These are phyloP conservation scores for Lophiotrema nucula DNA, from an alignment of 495 filamentous ascomycete species.

Conservation along the genomic window DNA sequence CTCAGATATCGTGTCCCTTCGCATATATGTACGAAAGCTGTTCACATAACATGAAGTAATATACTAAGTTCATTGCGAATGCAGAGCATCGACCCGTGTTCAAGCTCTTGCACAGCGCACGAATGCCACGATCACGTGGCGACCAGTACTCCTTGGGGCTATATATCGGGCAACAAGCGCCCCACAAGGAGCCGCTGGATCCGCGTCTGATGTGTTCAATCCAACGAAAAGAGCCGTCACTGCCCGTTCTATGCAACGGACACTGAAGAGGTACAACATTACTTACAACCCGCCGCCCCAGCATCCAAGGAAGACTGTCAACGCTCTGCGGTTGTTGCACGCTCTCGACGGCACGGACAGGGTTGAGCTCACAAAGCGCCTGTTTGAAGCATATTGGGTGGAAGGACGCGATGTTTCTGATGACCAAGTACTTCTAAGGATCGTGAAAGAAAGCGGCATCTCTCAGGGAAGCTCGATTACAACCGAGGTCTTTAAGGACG, in stretches of 20 bases:
- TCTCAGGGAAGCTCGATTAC: neutral
- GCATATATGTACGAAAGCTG: too few relatives aligned
- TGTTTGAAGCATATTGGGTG: constrained; percentile 30
- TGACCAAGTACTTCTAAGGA: constrained; percentile 5
- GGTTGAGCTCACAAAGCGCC: constrained; percentile 7
- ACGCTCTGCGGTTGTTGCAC: constrained; percentile 25
- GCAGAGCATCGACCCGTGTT: constrained; percentile 31
- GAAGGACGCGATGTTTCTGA: constrained; percentile 24
- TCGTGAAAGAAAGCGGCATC: constrained; percentile 16
- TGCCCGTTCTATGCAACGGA: constrained; percentile 20
- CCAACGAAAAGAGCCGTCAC: constrained; percentile 30
- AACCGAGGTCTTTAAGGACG: constrained; percentile 1
- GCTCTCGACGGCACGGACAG: constrained; percentile 1
- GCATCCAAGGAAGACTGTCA: constrained; percentile 27
- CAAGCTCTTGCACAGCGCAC: constrained; percentile 25
- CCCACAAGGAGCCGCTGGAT: constrained; percentile 33
- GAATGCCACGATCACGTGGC: constrained; percentile 17
- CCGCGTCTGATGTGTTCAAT: constrained; percentile 34
- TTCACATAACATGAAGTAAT: too few relatives aligned
- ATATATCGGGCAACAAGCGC: constrained; percentile 32
- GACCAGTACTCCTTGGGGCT: constrained; percentile 31
- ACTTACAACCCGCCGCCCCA: constrained; percentile 29
- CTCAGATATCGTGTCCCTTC: constrained; percentile 30
- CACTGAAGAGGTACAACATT: constrained; percentile 14
- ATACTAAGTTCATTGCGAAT: too few relatives aligned